Percentiles rank a stretch among this genome's conserved stretches.
These are phyloP conservation scores for Haplographium delicatum DNA, from an alignment of 495 filamentous ascomycete genomes.

Conservation along the genomic window DNA sequence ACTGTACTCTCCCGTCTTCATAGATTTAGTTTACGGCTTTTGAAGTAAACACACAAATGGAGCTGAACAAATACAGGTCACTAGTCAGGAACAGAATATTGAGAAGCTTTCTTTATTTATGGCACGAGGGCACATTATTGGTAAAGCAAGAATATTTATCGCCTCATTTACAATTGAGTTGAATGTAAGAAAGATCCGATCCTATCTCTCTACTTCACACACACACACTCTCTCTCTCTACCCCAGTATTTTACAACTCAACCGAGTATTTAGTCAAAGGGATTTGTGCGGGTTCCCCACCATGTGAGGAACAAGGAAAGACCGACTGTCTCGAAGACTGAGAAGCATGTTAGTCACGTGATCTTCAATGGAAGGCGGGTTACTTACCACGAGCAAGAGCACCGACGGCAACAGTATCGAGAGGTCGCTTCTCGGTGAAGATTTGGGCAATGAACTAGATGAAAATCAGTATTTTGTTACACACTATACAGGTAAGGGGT, in stretches of 20 bases:
- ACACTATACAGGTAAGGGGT: background rate
- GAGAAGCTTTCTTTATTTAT: constrained; percentile 4
- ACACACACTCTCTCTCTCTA: background rate
- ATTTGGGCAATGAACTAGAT: constrained; percentile 76
- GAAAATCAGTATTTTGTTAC: background rate
- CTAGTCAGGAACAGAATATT: no score
- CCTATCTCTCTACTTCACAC: background rate
- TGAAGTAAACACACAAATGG: no score
- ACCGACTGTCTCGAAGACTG: constrained; percentile 84
- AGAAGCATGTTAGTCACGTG: background rate
- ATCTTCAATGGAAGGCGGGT: background rate
- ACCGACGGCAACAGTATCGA: constrained; percentile 84
- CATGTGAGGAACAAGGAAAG: constrained; percentile 88
- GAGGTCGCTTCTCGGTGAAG: constrained; percentile 82
- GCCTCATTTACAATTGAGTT: no score
- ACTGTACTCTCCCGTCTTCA: no score
- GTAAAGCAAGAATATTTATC: constrained; percentile 11
- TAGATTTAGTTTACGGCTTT: no score
- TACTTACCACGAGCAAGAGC: constrained; percentile 56
- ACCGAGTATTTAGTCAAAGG: constrained; percentile 51
- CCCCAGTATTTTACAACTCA: background rate
- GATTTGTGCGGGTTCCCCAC: constrained; percentile 93
- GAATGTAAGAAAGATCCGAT: no score
- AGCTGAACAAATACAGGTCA: no score
- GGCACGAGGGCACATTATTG: constrained; percentile 12